Conservation (phyloP, 2,329 filamentous ascomycete species). For the Alternaria sp. region DNA sequence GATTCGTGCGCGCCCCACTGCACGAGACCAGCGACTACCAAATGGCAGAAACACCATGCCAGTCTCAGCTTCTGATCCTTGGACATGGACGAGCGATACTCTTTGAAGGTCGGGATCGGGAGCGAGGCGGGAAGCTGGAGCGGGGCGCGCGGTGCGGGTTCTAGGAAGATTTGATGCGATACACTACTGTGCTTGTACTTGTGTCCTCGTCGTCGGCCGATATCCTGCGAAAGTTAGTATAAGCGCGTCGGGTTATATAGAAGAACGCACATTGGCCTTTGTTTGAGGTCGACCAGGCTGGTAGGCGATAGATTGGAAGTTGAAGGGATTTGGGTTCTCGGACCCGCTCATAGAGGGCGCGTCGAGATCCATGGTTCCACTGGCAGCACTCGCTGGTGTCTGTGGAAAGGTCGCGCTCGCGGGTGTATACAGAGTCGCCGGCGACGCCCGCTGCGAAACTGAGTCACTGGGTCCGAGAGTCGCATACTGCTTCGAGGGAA, state of each 20-base stretch:
- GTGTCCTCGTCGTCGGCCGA: conserved; percentile 91
- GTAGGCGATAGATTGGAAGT: conserved; percentile 76
- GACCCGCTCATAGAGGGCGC: conserved; percentile 38
- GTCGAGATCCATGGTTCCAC: conserved; percentile 37
- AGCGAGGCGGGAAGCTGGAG: conserved; percentile 89
- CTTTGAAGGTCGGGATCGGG: conserved; percentile 85
- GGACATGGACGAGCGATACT: conserved; percentile 90
- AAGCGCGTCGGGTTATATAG: background rate
- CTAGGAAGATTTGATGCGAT: conserved; percentile 95
- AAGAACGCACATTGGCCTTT: conserved; percentile 61
- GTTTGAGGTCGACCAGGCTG: conserved; percentile 68
- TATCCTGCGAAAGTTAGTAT: conserved; percentile 64
- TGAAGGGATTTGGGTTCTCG: conserved; percentile 75
- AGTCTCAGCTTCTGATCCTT: conserved; percentile 82
- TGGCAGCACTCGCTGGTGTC: conserved; percentile 37
- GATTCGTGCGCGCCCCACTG: conserved; percentile 86
- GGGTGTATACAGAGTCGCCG: conserved; percentile 40
- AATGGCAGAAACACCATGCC: conserved; percentile 89
- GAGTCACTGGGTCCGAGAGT: conserved; percentile 44
- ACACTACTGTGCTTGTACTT: conserved; percentile 98
- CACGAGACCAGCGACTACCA: conserved; percentile 80
- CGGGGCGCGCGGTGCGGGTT: conserved; percentile 84
- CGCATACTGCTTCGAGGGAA: conserved; percentile 45
- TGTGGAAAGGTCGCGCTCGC: conserved; percentile 44
- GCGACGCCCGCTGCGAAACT: conserved; percentile 42